Evolutionary conservation across 75 land plant genomes (phyloP), one percentile per base, ranked within the genome.

Genomic region (Cunninghamia lanceolata): DNA sequence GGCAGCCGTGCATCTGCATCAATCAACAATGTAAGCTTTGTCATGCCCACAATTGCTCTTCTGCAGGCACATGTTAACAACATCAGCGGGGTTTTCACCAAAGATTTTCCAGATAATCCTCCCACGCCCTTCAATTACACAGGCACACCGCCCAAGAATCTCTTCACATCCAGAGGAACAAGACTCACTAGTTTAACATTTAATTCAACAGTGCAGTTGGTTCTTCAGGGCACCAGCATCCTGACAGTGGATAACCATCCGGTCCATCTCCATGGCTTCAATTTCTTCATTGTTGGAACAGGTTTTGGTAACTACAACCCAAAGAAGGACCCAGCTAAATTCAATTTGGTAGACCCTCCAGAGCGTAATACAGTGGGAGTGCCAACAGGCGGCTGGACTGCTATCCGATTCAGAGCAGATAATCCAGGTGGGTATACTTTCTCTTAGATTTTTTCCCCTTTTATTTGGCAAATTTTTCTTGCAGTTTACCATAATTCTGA

Each of bases 281-380:
- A 88, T 59, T 88, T 91, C 78, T 91, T 84, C 46, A 76, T 91
- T 16, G 90, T 91, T 9, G 92, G 92, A 3, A 81, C 68, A 68
- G 92, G 92, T 5, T 84, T 88, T 46, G 94, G 94, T 2, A 92
- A 91, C 78, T 93, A 85, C 40, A 76, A 93, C 82, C 81, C 94
- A 32, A 75, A 75, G 30, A 84, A 59, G 34, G 93, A 87, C 59
- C 94, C 94, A n/a, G 30, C 85, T n/a, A 86, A 68, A 15, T 93
- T 93, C 89, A 93, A 93, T 87, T 88, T 92, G 10, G 86, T 87
- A 30, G 91, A 93, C 73, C 94, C 94, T 10, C 88, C 89, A 11
- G 85, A 85, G 84, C 74, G 90, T 42, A 92, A 92, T 87, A 93
- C 94, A 6, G 88, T 90, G 47, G 85, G 59, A 17, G 90, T 93